These are phyloP conservation scores for Cornus controversa DNA, from an alignment of 148 eudicot genomes.

Conservation along the genomic window DNA sequence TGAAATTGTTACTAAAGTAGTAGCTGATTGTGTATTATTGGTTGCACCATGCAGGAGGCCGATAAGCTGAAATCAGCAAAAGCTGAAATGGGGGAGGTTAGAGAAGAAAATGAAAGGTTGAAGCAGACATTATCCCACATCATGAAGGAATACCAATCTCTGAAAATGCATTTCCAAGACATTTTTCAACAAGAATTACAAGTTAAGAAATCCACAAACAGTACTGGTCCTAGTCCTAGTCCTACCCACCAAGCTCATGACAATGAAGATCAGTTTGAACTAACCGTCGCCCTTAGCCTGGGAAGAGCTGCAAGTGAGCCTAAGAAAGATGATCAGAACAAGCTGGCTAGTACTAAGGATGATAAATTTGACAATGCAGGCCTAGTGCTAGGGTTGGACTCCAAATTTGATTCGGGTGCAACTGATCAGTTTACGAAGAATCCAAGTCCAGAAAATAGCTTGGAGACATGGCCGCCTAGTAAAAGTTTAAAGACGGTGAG, in stretches of 20 bases:
- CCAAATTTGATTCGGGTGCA: constrained; percentile 18
- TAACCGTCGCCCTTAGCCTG: constrained; percentile 33
- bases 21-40: background rate
- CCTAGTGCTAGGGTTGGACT: constrained; percentile 30
- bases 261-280: constrained; percentile 20
- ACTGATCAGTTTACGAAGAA: background rate
- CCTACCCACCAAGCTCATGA: background rate
- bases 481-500: constrained; percentile 12
- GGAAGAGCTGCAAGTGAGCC: constrained; percentile 27
- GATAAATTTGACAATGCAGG: constrained; percentile 7
- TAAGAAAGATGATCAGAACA: constrained; percentile 5
- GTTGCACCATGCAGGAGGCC: constrained; percentile 20
- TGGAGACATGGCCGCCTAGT: constrained; percentile 14
- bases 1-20: background rate
- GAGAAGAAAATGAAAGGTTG: constrained; percentile 46
- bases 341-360: constrained; percentile 9
- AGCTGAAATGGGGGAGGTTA: constrained; percentile 48
- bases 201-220: background rate
- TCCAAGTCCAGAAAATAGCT: constrained; percentile 5
- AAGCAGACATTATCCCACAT: constrained; percentile 33
- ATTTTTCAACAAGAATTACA: constrained; percentile 4
- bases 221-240: no score
- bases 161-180: constrained; percentile 31
- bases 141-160: constrained; percentile 31
- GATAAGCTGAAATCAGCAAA: constrained; percentile 33